Evolutionary conservation across 2,329 filamentous ascomycete genomes (phyloP).

Genomic region (Aulographum hederae): DNA sequence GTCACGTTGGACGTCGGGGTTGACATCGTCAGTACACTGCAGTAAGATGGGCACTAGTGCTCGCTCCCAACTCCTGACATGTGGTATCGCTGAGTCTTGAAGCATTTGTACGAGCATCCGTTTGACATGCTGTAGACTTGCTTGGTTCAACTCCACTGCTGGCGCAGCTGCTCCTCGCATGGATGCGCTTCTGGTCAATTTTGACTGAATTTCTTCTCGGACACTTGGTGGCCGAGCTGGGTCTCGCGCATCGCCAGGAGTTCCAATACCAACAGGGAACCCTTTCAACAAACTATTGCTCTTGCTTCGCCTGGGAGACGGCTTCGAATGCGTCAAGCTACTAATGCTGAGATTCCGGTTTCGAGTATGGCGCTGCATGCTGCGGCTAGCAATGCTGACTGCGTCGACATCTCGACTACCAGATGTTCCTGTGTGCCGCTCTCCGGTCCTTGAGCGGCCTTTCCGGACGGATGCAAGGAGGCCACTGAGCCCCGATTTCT

Average conservation of each 20-base stretch:
- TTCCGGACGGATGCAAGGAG: slow-evolving; percentile 58
- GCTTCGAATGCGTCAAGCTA: slow-evolving; percentile 49
- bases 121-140: slow-evolving; percentile 75
- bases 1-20: slow-evolving; percentile 74
- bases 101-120: slow-evolving; percentile 71
- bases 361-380: slow-evolving; percentile 44
- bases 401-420: slow-evolving; percentile 38
- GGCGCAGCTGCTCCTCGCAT: slow-evolving; percentile 58
- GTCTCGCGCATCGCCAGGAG: slow-evolving; percentile 8
- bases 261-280: slow-evolving; percentile 12
- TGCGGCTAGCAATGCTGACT: slow-evolving; percentile 45
- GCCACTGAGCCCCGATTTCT: slow-evolving; percentile 54
- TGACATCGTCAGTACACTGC: slow-evolving; percentile 82
- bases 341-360: slow-evolving; percentile 72
- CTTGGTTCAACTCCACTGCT: slow-evolving; percentile 68
- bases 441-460: slow-evolving; percentile 38
- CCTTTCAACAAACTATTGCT: slow-evolving; percentile 34
- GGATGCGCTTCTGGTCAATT: slow-evolving; percentile 51
- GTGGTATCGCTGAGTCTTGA: slow-evolving; percentile 55
- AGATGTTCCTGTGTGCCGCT: neutral
- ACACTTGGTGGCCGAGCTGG: slow-evolving; percentile 21
- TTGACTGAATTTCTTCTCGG: slow-evolving; percentile 25
- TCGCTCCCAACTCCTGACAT: slow-evolving; percentile 67
- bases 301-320: slow-evolving; percentile 49
- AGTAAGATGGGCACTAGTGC: slow-evolving; percentile 79